Evolutionary conservation across 768 basidiomycete species (phyloP).

Genomic region (Gyrodon lividus): DNA sequence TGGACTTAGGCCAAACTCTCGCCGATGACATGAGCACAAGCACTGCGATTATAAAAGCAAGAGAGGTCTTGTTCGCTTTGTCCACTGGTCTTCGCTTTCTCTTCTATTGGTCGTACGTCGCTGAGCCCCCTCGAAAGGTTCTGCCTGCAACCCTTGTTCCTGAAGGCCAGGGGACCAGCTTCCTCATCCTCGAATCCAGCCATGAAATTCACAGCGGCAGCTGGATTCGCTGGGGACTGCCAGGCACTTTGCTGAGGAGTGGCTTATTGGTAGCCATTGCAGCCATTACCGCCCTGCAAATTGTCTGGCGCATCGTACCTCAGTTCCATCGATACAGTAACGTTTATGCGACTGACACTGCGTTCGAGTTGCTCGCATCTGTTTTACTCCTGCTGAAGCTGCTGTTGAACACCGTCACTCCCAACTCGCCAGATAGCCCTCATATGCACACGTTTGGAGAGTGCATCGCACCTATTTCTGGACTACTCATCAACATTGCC

Average conservation of each 20-base stretch:
- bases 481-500: conserved; percentile 50
- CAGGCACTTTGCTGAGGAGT: conserved; percentile 55
- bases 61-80: conserved; percentile 59
- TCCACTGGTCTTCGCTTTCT: conserved; percentile 60
- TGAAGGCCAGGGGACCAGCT: conserved; percentile 10
- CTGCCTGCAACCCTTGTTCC: conserved; percentile 29
- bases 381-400: conserved; percentile 62
- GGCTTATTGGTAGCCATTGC: conserved; percentile 44
- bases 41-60: conserved; percentile 43
- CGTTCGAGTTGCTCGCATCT: conserved; percentile 57
- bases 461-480: conserved; percentile 50
- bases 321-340: conserved; percentile 38
- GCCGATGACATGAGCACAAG: conserved; percentile 32
- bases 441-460: conserved; percentile 44
- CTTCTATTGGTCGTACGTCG: conserved; percentile 69
- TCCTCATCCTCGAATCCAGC: conserved; percentile 16
- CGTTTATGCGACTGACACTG: conserved; percentile 57
- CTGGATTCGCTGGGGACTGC: conserved; percentile 64
- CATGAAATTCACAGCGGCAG: conserved; percentile 49
- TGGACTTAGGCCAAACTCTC: conserved; percentile 61
- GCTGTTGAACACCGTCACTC: conserved; percentile 51
- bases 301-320: conserved; percentile 56
- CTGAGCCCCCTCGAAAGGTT: conserved; percentile 46
- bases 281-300: conserved; percentile 54
- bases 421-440: conserved; percentile 34